These are phyloP conservation scores for Ustilago bromivora DNA, from an alignment of 1,284 basidiomycete species.

Conservation along the genomic window DNA sequence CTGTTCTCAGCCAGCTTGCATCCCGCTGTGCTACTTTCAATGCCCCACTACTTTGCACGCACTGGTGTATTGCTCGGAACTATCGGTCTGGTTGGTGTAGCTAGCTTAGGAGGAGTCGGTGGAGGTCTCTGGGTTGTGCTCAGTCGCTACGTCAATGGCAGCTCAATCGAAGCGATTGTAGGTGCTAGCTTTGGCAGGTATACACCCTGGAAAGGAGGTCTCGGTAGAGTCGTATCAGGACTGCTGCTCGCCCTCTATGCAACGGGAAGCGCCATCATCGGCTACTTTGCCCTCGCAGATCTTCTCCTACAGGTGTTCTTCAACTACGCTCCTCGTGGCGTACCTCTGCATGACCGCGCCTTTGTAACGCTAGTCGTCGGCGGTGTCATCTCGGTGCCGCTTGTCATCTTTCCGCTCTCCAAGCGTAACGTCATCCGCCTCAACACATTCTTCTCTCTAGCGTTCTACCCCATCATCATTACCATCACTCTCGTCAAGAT, in stretches of 20 bases:
- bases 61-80: slow-evolving; percentile 56
- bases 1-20: slow-evolving; percentile 64
- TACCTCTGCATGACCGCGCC: slow-evolving; percentile 61
- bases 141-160: slow-evolving; percentile 65
- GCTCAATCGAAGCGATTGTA: slow-evolving; percentile 63
- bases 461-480: slow-evolving; percentile 60
- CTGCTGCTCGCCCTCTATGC: slow-evolving; percentile 59
- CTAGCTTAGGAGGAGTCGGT: slow-evolving; percentile 63
- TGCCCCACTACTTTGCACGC: slow-evolving; percentile 65
- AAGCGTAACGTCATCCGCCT: slow-evolving; percentile 67
- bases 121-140: slow-evolving; percentile 67
- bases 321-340: slow-evolving; percentile 60
- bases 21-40: slow-evolving; percentile 64
- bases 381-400: slow-evolving; percentile 57
- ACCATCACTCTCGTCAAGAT: slow-evolving; percentile 57
- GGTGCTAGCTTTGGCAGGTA: slow-evolving; percentile 63
- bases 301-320: slow-evolving; percentile 65
- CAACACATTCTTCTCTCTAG: slow-evolving; percentile 54
- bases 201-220: slow-evolving; percentile 62
- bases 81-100: slow-evolving; percentile 50
- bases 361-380: slow-evolving; percentile 65
- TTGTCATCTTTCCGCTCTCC: slow-evolving; percentile 65
- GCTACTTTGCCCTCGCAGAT: slow-evolving; percentile 66
- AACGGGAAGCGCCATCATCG: slow-evolving; percentile 65
- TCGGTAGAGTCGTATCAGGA: slow-evolving; percentile 56